These are phyloP conservation scores for Coriaria nepalensis DNA, from an alignment of 306 rosid species.

Conservation along the genomic window DNA sequence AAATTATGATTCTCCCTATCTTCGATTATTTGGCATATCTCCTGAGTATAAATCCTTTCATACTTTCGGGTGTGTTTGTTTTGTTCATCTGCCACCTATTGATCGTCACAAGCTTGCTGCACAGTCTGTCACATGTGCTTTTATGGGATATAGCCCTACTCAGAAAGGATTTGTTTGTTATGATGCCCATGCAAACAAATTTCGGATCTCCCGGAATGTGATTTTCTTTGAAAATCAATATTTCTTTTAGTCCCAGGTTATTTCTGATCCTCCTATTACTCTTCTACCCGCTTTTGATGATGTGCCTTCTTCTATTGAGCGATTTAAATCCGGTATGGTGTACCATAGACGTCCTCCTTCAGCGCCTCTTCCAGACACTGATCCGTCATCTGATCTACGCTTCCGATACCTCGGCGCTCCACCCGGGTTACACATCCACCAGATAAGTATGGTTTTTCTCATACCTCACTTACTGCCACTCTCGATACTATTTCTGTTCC, in stretches of 20 bases:
- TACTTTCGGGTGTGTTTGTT: neutral
- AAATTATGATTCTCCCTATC: neutral
- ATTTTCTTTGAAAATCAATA: neutral
- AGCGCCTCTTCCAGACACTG: neutral
- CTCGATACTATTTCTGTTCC: too few species aligned
- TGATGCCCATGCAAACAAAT: neutral
- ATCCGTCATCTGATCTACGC: too few species aligned
- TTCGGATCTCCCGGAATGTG: conserved; percentile 4
- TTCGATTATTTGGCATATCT: neutral
- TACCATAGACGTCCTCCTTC: neutral
- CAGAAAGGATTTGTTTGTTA: neutral
- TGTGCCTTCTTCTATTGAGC: neutral
- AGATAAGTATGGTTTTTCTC: neutral
- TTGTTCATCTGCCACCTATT: conserved; percentile 1
- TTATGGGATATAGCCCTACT: neutral
- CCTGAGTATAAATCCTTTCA: neutral
- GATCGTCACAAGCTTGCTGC: neutral
- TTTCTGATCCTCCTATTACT: neutral
- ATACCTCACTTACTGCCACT: too few species aligned
- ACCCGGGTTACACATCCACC: neutral
- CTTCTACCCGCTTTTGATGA: neutral
- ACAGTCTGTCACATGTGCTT: neutral
- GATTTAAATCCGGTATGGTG: neutral
- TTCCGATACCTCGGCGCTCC: neutral
- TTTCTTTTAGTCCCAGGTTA: neutral